phyloP scores from a whole-genome alignment of 2,329 filamentous ascomycete genomes.

The Ilyonectria sp. region DNA sequence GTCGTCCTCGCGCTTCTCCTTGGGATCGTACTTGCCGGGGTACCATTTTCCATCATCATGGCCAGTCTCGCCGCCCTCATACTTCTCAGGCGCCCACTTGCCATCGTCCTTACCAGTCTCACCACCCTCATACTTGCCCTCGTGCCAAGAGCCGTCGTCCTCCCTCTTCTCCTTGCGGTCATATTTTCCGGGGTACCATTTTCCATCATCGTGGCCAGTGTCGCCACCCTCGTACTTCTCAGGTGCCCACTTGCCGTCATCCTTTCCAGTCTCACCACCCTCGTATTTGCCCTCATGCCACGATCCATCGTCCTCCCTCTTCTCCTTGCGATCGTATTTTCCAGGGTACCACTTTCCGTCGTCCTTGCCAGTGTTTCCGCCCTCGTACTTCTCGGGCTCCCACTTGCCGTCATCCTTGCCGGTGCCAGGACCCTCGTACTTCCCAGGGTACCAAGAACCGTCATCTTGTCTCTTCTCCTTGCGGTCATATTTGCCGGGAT shows the following conservation, averaged over 20 bases:
- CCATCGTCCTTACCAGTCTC: conserved; percentile 22
- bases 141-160: conserved; percentile 2
- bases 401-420: conserved; percentile 19
- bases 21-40: conserved; percentile 22
- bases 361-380: not conserved
- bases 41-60: conserved; percentile 30
- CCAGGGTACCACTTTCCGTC: not conserved
- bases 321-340: not conserved
- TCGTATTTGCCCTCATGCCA: too few relatives aligned
- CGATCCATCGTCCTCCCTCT: not conserved
- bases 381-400: not conserved
- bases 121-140: conserved; percentile 29
- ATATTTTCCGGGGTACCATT: not conserved
- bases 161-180: not conserved
- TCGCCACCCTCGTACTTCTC: conserved; percentile 30
- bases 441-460: conserved; percentile 16
- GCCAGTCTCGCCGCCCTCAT: conserved; percentile 18
- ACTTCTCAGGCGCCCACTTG: conserved; percentile 33
- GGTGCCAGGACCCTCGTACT: conserved; percentile 30
- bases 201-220: not conserved
- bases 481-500: too few relatives aligned
- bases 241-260: conserved; percentile 21
- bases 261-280: conserved; percentile 21
- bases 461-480: not conserved
- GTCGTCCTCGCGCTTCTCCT: conserved; percentile 15